Evolutionary conservation across 2,329 filamentous ascomycete genomes (phyloP).

Genomic region (Microcyclospora pomicola): DNA sequence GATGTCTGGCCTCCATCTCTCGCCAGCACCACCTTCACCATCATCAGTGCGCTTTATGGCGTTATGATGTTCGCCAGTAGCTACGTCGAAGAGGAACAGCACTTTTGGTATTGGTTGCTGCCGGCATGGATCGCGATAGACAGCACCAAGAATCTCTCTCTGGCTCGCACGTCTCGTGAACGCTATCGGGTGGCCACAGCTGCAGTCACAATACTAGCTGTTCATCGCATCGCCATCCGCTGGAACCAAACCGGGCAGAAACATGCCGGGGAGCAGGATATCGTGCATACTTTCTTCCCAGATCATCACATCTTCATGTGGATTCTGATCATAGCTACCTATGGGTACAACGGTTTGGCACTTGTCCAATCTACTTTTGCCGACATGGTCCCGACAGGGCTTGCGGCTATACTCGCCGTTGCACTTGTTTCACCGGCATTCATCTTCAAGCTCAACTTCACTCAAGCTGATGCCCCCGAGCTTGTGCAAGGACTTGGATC

Average conservation of each 20-base stretch:
- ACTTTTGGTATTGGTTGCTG: constrained; percentile 93
- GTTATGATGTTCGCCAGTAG: constrained; percentile 96
- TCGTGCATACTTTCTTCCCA: constrained; percentile 58
- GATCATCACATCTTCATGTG: constrained; percentile 57
- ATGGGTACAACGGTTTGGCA: constrained; percentile 43
- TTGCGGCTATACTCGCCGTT: constrained; percentile 23
- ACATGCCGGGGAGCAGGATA: constrained; percentile 77
- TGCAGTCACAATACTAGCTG: constrained; percentile 34
- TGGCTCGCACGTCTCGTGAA: neutral
- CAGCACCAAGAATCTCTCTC: constrained; percentile 2
- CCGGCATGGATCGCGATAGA: constrained; percentile 48
- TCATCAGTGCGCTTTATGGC: constrained; percentile 43
- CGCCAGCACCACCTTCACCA: constrained; percentile 27
- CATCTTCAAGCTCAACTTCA: constrained; percentile 82
- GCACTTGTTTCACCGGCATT: constrained; percentile 45
- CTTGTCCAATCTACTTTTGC: constrained; percentile 24
- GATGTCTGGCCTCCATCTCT: constrained; percentile 28
- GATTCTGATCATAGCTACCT: constrained; percentile 55
- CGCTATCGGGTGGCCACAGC: constrained; percentile 5
- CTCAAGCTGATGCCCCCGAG: constrained; percentile 75
- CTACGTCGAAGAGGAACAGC: constrained; percentile 95
- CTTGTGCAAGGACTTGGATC: constrained; percentile 34
- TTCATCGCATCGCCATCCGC: constrained; percentile 54
- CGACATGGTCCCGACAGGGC: constrained; percentile 15
- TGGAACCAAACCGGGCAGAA: constrained; percentile 99